Conservation (phyloP, 129 eudicot species). For the Flaveria ramosissima region DNA sequence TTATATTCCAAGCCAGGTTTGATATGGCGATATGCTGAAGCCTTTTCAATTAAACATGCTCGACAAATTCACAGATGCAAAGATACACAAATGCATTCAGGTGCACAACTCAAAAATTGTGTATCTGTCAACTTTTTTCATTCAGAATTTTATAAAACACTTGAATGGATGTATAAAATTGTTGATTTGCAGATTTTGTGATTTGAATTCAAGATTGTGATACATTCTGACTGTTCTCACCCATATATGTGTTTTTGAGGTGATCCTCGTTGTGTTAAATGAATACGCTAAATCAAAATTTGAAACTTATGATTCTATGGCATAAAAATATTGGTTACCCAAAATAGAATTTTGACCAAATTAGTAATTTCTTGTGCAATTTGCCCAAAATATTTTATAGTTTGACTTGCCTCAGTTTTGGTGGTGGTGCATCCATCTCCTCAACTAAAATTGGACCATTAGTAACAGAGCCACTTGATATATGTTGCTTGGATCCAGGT, state of each 20-base stretch:
- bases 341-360: background rate
- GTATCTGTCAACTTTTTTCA: background rate
- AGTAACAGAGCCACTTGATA: conserved; percentile 41
- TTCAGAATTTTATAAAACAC: background rate
- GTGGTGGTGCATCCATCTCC: conserved; percentile 40
- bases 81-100: no score
- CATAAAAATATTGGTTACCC: background rate
- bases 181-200: background rate
- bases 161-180: background rate
- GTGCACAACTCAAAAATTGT: background rate
- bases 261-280: background rate
- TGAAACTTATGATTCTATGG: background rate
- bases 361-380: background rate
- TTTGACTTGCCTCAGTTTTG: conserved; percentile 19
- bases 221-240: background rate
- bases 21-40: background rate
- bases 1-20: background rate
- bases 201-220: background rate
- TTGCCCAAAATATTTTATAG: background rate
- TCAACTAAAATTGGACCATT: conserved; percentile 33
- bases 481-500: conserved; percentile 36
- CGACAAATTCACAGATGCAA: background rate
- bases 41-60: background rate
- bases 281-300: background rate
- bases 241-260: background rate